Percentiles rank a stretch among this genome's conserved stretches.
phyloP scores from a whole-genome alignment of 305 asterid genomes.

The Fraxinus sp. region DNA sequence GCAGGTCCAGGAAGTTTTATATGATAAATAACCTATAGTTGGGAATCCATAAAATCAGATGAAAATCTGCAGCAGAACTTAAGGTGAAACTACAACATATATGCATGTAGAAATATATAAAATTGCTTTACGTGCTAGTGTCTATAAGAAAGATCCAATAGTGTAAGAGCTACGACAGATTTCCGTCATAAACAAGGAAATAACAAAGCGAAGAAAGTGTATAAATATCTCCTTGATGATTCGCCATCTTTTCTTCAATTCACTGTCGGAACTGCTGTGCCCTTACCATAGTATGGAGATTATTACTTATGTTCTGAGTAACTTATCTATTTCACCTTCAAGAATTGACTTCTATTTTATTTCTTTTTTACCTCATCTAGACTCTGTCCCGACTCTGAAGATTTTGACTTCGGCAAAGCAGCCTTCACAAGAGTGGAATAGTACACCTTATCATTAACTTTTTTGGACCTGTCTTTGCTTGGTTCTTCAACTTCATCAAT shows the following conservation, averaged over 20 bases:
- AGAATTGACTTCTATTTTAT: not conserved
- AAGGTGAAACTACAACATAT: not conserved
- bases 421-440: conserved; percentile 18
- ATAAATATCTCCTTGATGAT: not conserved
- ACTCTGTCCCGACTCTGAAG: conserved; percentile 9
- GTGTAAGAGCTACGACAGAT: not conserved
- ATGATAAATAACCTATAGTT: not conserved
- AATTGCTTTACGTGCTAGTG: not conserved
- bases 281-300: not conserved
- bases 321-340: not conserved
- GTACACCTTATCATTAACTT: conserved; percentile 1
- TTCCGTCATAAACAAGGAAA: not conserved
- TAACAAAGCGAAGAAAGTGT: not conserved
- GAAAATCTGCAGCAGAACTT: not conserved
- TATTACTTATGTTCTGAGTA: not conserved
- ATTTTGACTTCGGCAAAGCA: conserved; percentile 8
- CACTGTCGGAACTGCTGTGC: not conserved
- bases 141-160: not conserved
- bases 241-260: not conserved
- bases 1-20: not conserved
- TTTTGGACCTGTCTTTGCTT: conserved; percentile 13
- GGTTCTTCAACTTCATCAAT: conserved; percentile 22
- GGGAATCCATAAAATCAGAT: not conserved
- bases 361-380: conserved; percentile 12
- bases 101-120: not conserved